Base-by-base conservation (phyloP, 257 asterid genomes). In the Przewalskia tangutica region DNA sequence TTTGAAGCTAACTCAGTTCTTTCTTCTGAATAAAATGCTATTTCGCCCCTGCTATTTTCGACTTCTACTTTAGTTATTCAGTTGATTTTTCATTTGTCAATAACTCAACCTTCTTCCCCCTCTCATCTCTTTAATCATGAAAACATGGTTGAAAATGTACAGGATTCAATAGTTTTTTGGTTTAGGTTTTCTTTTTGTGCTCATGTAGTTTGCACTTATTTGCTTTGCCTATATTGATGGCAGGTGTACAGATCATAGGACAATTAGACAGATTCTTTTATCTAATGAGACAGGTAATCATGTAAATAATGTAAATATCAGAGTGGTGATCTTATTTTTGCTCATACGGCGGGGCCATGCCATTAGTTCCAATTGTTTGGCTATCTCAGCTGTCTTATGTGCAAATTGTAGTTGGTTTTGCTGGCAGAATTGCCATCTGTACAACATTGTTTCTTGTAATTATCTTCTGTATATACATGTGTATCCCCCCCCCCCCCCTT, bases 191-290 rank as follows among this genome's bases (percentile, higher is more conserved):
- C 50, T 23, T 32, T 82, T 46, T 34, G 40, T 40, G 18, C 14
- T 18, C 67, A 63, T 59, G 44, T 58, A 50, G 27, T 71, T 81
- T 82, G 5, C 60, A 65, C 36, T 59, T 65, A 46, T 23, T 34
- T 50, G 65, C 65, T 71, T 77, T 60, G 56, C 83, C 34, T 71
- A 62, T 80, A 34, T 81, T 27, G 50, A 50, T 71, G 87, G 84
- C 95, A 90, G 93, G 92, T 94, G 86, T 86, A 86, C 92, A 88
- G 85, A 85, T 84, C n/a, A 84, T 60, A 65, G 73, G 84, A 59
- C 78, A 77, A 55, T 76, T 78, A 11, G 63, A 75, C 78, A 65
- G 65, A 36, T 76, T 84, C 84, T 80, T 84, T 64, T 38, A 81
- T 77, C 73, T 82, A 75, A 32, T 83, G 79, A 62, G 85, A 85